Conservation (phyloP, 2,329 filamentous ascomycete species). For the Beauveria asiatica region DNA sequence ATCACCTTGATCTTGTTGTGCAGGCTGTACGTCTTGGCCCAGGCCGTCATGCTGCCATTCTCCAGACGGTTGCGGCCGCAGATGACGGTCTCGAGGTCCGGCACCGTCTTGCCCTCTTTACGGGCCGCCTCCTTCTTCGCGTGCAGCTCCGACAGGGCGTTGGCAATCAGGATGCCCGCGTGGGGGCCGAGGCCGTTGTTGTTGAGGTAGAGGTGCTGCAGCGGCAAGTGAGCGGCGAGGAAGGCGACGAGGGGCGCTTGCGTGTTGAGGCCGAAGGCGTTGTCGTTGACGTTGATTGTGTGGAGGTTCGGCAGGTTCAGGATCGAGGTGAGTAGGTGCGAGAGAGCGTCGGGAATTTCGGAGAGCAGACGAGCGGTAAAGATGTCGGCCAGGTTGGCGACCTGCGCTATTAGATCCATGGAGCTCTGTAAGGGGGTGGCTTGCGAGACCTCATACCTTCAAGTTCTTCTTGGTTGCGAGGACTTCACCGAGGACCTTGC, state of each 20-base stretch:
- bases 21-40: conserved; percentile 79
- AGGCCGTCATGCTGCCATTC: conserved; percentile 91
- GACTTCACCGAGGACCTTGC: conserved; percentile 73
- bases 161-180: conserved; percentile 79
- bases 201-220: conserved; percentile 92
- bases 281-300: conserved; percentile 94
- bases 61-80: conserved; percentile 94
- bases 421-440: neutral
- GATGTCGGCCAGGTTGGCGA: conserved; percentile 91
- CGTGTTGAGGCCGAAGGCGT: conserved; percentile 94
- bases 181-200: conserved; percentile 96
- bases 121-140: conserved; percentile 73
- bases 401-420: conserved; percentile 29
- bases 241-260: conserved; percentile 90
- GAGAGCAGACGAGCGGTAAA: conserved; percentile 89
- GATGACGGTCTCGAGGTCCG: conserved; percentile 88
- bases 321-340: conserved; percentile 74
- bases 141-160: conserved; percentile 76
- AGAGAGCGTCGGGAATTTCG: conserved; percentile 88
- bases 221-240: conserved; percentile 75
- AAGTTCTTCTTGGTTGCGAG: conserved; percentile 77
- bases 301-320: conserved; percentile 78
- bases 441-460: conserved; percentile 42
- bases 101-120: conserved; percentile 62
- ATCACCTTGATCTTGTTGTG: conserved; percentile 76